Evolutionary conservation across 352 stramenopile species (phyloP), one percentile per base, ranked within the genome.

Genomic region (Globisporangium apiculatum): DNA sequence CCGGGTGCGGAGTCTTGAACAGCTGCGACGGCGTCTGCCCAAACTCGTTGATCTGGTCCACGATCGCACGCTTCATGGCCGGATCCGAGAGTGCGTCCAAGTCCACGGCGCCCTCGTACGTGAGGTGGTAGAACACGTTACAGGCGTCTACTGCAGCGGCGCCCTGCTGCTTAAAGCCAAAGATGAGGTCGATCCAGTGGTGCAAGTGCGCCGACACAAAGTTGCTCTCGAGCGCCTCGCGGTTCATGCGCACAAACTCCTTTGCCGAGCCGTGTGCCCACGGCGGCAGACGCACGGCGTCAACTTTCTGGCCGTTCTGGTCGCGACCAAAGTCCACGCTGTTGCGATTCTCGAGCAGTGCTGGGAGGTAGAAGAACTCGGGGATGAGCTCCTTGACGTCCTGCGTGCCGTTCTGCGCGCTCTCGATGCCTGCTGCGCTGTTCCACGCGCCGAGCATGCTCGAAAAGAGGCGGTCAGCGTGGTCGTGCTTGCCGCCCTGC

Each of bases 351-450:
- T 89, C 79, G 35, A 99, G 73, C 67, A 99, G 99, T 12, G 90
- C 78, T 31, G 94, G 86, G 36, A 98, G 83, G 46, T 95, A 97
- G 67, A 98, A 99, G 68, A 97, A 99, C 75, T 99, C 97, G 10
- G 97, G 97, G 14, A 92, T 99, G 10, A 99, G 72, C 67, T 99
- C 97, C 73, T 99, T 99, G 12, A 99, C 96, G 69, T 99, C 97
- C 47, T 95, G 91, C 1, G 95, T 95, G 17, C 73, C 77, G 49
- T 85, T 91, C 55, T 89, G 77, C 42, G 75, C 78, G 17, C 60
- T 79, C 56, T 91, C 75, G 41, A 80, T 61, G 0, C 81, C 79
- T 0, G 81, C 78, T 7, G 79, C 77, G 12, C 75, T 87, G 18
- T 97, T 89, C 89, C 95, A 99, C 12, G 95, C 95, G 43, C 87